Evolutionary conservation across 2,329 filamentous ascomycete species (phyloP).

Genomic region (Myriangium duriaei): DNA sequence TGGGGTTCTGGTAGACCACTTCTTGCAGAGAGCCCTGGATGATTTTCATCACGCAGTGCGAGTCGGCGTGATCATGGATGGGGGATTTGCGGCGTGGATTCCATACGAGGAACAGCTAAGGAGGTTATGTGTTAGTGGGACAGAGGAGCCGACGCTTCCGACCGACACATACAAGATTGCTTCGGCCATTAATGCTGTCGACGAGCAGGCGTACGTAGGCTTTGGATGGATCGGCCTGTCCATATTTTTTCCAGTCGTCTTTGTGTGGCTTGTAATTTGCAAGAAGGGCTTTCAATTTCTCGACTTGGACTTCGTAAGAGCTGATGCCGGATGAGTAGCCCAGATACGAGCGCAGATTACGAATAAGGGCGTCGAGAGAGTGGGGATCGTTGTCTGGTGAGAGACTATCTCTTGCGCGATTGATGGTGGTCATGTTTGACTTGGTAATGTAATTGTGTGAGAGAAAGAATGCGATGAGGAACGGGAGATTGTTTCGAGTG

Average conservation of each 20-base stretch:
- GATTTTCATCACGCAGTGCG: constrained; percentile 87
- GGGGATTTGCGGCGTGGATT: constrained; percentile 69
- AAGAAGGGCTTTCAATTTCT: constrained; percentile 62
- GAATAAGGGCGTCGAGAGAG: constrained; percentile 41
- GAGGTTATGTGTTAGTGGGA: not conserved
- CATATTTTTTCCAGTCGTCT: constrained; percentile 62
- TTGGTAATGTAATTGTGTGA: no score
- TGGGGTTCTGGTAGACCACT: constrained; percentile 57
- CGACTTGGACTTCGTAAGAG: constrained; percentile 67
- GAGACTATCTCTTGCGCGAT: no score
- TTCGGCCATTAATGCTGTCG: constrained; percentile 75
- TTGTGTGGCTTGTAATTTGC: constrained; percentile 53
- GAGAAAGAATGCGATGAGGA: no score
- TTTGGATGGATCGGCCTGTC: constrained; percentile 55
- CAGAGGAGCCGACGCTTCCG: not conserved
- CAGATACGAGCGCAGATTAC: constrained; percentile 59
- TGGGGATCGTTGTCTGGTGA: constrained; percentile 3
- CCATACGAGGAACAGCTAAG: constrained; percentile 67
- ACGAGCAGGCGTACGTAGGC: constrained; percentile 82
- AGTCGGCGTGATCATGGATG: constrained; percentile 69
- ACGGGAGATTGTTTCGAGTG: no score
- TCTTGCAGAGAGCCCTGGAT: constrained; percentile 68
- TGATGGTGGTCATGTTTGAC: no score
- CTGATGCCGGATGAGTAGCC: constrained; percentile 72
- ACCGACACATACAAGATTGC: constrained; percentile 57